Conservation (phyloP, 208 protist genomes). For the Leishmania major region DNA sequence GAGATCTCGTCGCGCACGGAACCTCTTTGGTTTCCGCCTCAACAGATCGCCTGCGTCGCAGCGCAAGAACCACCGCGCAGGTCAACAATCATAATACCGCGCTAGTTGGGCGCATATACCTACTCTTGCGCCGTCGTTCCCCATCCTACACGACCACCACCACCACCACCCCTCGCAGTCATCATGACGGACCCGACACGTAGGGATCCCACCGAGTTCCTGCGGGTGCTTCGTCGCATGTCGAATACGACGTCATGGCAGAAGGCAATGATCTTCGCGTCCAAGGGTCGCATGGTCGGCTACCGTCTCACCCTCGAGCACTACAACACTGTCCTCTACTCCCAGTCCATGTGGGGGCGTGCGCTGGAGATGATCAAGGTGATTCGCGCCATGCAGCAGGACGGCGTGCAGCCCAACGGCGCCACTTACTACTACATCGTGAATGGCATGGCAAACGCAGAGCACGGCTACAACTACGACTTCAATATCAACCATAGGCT, state of each 20-base stretch:
- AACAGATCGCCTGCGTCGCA: background rate
- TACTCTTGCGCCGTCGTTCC: constrained; percentile 10
- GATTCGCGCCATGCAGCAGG: constrained; percentile 88
- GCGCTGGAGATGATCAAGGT: constrained; percentile 90
- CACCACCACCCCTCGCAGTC: background rate
- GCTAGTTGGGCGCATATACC: background rate
- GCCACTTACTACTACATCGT: constrained; percentile 92
- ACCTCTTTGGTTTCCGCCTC: background rate
- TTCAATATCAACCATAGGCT: constrained; percentile 90
- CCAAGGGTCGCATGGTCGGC: constrained; percentile 91
- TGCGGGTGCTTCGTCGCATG: constrained; percentile 90
- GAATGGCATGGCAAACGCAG: constrained; percentile 92
- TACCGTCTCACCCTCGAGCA: constrained; percentile 87
- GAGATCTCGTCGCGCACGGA: background rate
- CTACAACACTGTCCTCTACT: constrained; percentile 93
- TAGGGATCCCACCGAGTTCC: constrained; percentile 90
- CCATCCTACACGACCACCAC: background rate
- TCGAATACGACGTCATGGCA: constrained; percentile 89
- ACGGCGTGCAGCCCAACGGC: constrained; percentile 85
- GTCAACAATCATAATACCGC: background rate
- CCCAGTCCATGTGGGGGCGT: constrained; percentile 89
- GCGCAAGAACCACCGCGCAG: background rate
- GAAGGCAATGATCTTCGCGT: constrained; percentile 91
- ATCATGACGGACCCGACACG: constrained; percentile 90
- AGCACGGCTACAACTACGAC: constrained; percentile 92